phyloP scores from a whole-genome alignment of 805 yeast genomes.

The Lipomyces yamanashiensis region DNA sequence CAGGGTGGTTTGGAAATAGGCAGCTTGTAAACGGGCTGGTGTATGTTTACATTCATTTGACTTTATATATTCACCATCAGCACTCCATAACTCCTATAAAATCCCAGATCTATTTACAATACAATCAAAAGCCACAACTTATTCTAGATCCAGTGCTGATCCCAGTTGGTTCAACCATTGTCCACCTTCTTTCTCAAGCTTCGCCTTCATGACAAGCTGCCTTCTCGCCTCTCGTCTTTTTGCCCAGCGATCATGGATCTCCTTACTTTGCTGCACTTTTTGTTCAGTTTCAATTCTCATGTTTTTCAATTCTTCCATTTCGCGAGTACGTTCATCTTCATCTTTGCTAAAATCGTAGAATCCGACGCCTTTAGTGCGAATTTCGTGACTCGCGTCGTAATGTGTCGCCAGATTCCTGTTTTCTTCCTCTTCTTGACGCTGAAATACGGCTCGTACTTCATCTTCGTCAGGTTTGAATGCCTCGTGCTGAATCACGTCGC shows the following conservation, averaged over 20 bases:
- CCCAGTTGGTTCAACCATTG: conserved; percentile 15
- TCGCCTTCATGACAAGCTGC: conserved; percentile 13
- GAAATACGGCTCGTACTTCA: conserved; percentile 33
- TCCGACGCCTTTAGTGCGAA: conserved; percentile 39
- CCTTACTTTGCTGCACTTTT: conserved; percentile 4
- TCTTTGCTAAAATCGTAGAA: conserved; percentile 38
- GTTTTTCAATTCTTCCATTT: conserved; percentile 34
- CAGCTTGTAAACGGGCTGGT: background rate
- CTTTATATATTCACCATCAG: too few relatives aligned
- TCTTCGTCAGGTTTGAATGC: conserved; percentile 36
- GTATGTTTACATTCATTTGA: background rate
- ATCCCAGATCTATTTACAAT: background rate
- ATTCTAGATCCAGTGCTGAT: background rate
- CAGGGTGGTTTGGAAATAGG: background rate
- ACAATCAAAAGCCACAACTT: background rate
- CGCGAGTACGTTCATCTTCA: conserved; percentile 27
- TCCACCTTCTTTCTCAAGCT: conserved; percentile 12
- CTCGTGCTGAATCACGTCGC: conserved; percentile 37
- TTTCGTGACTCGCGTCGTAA: conserved; percentile 38
- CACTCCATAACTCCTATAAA: background rate
- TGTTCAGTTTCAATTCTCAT: conserved; percentile 34
- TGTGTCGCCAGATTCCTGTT: conserved; percentile 24
- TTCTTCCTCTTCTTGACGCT: conserved; percentile 20
- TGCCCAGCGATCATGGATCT: conserved; percentile 18
- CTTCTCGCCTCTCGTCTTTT: conserved; percentile 17